A percentile compares a stretch with the other conserved stretches of the same genome.
phyloP scores from a whole-genome alignment of 1,284 basidiomycete species.

The Cryptococcus sp. region DNA sequence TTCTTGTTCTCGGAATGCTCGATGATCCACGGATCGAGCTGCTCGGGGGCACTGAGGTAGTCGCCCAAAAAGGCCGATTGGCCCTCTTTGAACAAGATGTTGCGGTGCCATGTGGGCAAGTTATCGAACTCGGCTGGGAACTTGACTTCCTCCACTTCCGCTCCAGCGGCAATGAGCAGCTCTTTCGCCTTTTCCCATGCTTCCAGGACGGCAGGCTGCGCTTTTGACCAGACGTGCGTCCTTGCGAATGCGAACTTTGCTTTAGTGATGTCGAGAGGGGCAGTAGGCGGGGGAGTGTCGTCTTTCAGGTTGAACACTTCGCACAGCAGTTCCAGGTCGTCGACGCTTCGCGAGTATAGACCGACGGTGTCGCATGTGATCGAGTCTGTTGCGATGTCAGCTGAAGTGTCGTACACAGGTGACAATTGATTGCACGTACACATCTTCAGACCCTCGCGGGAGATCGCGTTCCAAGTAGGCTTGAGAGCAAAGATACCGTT shows the following conservation, averaged over 20 bases:
- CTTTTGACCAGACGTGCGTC: conserved; percentile 31
- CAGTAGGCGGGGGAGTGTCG: conserved; percentile 21
- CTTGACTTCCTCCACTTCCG: conserved; percentile 31
- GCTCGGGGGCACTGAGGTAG: conserved; percentile 19
- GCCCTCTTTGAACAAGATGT: conserved; percentile 31
- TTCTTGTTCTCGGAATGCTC: conserved; percentile 27
- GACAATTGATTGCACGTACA: conserved; percentile 16
- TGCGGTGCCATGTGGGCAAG: conserved; percentile 24
- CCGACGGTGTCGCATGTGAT: conserved; percentile 44
- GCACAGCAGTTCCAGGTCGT: conserved; percentile 36
- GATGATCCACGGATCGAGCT: conserved; percentile 23
- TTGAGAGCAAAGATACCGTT: conserved; percentile 45
- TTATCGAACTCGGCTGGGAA: conserved; percentile 25
- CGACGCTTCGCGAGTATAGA: conserved; percentile 36
- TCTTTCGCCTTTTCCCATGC: conserved; percentile 25
- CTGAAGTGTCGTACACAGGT: neutral
- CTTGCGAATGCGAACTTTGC: conserved; percentile 37
- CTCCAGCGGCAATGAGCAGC: conserved; percentile 24
- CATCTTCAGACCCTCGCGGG: conserved; percentile 43
- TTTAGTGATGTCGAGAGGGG: conserved; percentile 17
- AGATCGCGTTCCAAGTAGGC: conserved; percentile 44
- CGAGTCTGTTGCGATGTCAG: conserved; percentile 22
- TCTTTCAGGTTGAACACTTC: conserved; percentile 35
- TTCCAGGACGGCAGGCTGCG: conserved; percentile 12
- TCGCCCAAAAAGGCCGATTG: conserved; percentile 28